These are phyloP conservation scores for Pleurotus tuber-regium DNA, from an alignment of 768 basidiomycete species.

Conservation along the genomic window DNA sequence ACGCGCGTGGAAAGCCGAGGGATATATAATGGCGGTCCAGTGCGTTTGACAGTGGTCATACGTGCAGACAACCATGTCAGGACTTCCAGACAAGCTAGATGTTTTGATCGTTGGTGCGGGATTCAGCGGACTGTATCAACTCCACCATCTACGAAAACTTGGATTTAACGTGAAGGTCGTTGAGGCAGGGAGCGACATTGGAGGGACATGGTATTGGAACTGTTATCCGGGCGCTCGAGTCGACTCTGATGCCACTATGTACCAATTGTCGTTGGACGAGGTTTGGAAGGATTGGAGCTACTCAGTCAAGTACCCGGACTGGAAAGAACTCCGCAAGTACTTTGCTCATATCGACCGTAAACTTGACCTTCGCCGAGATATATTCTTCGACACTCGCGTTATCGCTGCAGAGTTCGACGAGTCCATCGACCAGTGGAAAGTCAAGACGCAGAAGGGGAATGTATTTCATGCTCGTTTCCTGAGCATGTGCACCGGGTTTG, in stretches of 20 bases:
- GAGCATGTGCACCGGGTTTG: conserved; percentile 22
- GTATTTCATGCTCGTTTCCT: conserved; percentile 18
- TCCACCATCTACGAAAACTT: background rate
- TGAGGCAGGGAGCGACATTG: conserved; percentile 18
- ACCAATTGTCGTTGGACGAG: conserved; percentile 22
- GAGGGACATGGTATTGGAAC: conserved; percentile 27
- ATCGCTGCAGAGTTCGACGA: conserved; percentile 20
- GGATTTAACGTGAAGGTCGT: background rate
- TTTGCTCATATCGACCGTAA: conserved; percentile 22
- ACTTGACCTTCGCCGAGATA: conserved; percentile 21
- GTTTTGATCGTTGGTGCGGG: conserved; percentile 25
- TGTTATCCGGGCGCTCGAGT: conserved; percentile 26
- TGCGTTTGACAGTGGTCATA: too few relatives aligned
- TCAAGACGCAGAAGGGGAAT: conserved; percentile 17
- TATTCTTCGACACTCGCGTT: conserved; percentile 22
- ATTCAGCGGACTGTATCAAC: conserved; percentile 18
- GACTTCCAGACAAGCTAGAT: conserved; percentile 14
- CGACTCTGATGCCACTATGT: conserved; percentile 23
- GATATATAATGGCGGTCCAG: too few relatives aligned
- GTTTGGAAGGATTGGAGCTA: conserved; percentile 24
- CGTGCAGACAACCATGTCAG: too few relatives aligned
- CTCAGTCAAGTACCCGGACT: background rate
- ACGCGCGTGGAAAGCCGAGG: too few relatives aligned
- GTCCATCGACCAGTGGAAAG: conserved; percentile 19
- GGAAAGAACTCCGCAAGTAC: conserved; percentile 16